Evolutionary conservation across 768 basidiomycete genomes (phyloP).

Genomic region (Boletales sp.): DNA sequence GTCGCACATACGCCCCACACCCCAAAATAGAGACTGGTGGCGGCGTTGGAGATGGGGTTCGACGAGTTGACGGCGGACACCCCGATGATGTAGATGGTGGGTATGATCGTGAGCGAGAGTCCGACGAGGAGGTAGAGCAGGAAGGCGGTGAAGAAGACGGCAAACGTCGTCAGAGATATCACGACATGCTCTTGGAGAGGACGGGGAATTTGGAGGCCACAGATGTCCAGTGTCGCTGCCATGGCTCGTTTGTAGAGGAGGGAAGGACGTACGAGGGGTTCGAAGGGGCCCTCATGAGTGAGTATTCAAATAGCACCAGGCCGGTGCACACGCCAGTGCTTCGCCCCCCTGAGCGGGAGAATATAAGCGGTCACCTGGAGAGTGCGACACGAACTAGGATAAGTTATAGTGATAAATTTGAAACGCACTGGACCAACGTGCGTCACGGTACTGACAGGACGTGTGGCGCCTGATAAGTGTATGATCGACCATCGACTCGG

Average conservation of each 20-base stretch:
- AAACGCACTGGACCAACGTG: too few species aligned
- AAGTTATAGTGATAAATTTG: too few species aligned
- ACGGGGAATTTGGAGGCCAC: slow-evolving; percentile 17
- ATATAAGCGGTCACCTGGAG: too few species aligned
- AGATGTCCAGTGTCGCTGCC: slow-evolving; percentile 12
- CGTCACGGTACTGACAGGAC: too few species aligned
- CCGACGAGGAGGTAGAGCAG: slow-evolving; percentile 75
- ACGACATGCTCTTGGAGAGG: slow-evolving; percentile 46
- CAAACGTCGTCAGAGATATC: slow-evolving; percentile 45
- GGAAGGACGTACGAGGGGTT: too few species aligned
- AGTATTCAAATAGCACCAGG: too few species aligned
- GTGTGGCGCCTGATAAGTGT: too few species aligned
- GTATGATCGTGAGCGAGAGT: slow-evolving; percentile 72
- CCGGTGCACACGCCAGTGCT: too few species aligned
- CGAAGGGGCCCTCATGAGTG: too few species aligned
- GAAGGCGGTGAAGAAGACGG: slow-evolving; percentile 57
- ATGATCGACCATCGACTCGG: too few species aligned
- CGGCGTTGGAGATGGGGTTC: slow-evolving; percentile 45
- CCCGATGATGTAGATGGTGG: slow-evolving; percentile 57
- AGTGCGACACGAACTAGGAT: too few species aligned
- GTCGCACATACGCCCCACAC: slow-evolving; percentile 80
- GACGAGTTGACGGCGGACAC: slow-evolving; percentile 32
- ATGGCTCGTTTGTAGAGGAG: slow-evolving; percentile 7
- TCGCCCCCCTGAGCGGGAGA: too few species aligned
- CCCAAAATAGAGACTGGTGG: slow-evolving; percentile 66